Base-by-base conservation (phyloP, 306 rosid genomes). In the Cotoneaster glaucophyllus region DNA sequence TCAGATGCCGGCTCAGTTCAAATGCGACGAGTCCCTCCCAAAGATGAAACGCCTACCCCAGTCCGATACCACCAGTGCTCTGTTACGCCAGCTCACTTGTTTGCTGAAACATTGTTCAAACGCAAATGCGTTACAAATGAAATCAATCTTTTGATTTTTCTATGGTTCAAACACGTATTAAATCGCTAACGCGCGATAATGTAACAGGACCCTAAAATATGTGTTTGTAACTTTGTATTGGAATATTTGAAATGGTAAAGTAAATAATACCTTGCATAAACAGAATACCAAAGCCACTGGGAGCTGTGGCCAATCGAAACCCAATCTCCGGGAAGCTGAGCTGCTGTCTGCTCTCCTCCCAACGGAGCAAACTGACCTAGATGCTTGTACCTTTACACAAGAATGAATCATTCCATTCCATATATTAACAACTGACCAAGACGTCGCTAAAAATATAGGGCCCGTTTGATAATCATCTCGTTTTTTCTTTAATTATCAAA, bases 231-330 rank as follows among this genome's bases (percentile, higher is more conserved):
- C 41, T 37, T 37, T 0, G 41, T 37, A 1, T 37, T 37, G 4
- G 25, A 2, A 44, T 52, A 3, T 18, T 57, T 67, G 39, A 19
- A 63, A 12, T 12, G 54, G 18, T 7, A 0, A 58, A 24, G 32
- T 21, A 45, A 34, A n/a, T 26, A 18, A 29, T 82, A 95, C 99
- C 92, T 95, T 66, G 99, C 93, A 79, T 95, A 95, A 52, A 92
- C 96, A 77, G 99, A 95, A 82, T 95, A 95, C 99, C 99, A 95
- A 48, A 92, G 85, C 99, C 99, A 95, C 85, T 95, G 99, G 69
- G 88, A 82, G 87, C 99, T 95, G 64, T 84, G 90, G 59, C 99
- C 99, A 66, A 95, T 92, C 31, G 98, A 95, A 41, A 95, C 97
- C 92, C 97, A 91, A 82, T 95, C 99, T 28, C 97, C 97, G 9